A percentile compares a stretch with the other conserved stretches of the same genome.
Evolutionary conservation across 1,284 basidiomycete genomes (phyloP).

Genomic region (Meripilus lineatus): DNA sequence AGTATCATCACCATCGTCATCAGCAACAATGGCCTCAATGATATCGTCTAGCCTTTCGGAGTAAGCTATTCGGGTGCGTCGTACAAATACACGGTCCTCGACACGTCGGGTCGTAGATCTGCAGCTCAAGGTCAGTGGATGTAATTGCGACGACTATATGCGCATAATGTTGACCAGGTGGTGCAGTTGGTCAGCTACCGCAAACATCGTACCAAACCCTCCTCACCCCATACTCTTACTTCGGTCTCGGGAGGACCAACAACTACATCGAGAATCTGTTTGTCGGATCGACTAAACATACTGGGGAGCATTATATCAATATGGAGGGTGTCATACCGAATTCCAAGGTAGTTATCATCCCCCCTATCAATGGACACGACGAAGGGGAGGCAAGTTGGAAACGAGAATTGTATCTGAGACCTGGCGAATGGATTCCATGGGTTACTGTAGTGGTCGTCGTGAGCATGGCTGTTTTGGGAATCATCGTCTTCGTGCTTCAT

Average conservation of each 20-base stretch:
- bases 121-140: constrained; percentile 77
- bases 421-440: constrained; percentile 97
- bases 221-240: constrained; percentile 90
- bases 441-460: constrained; percentile 84
- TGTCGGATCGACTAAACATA: constrained; percentile 81
- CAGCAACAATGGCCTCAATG: too few relatives aligned
- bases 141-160: too few relatives aligned
- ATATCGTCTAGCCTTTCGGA: constrained; percentile 75
- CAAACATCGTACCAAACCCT: constrained; percentile 90
- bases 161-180: constrained; percentile 1
- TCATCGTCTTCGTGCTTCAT: constrained; percentile 86
- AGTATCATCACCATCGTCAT: too few relatives aligned
- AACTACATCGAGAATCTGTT: constrained; percentile 99
- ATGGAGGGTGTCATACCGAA: constrained; percentile 98
- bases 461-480: constrained; percentile 69
- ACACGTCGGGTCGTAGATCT: constrained; percentile 85
- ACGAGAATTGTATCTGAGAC: constrained; percentile 86
- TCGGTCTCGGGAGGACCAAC: constrained; percentile 98
- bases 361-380: constrained; percentile 43
- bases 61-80: constrained; percentile 93
- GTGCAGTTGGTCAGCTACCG: constrained; percentile 89
- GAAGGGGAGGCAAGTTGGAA: constrained; percentile 65
- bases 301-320: constrained; percentile 70
- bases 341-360: constrained; percentile 93
- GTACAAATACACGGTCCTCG: constrained; percentile 96